A percentile compares a stretch with the other conserved stretches of the same genome.
Evolutionary conservation across 768 basidiomycete genomes (phyloP).

Genomic region (Rubroboletus satanas): DNA sequence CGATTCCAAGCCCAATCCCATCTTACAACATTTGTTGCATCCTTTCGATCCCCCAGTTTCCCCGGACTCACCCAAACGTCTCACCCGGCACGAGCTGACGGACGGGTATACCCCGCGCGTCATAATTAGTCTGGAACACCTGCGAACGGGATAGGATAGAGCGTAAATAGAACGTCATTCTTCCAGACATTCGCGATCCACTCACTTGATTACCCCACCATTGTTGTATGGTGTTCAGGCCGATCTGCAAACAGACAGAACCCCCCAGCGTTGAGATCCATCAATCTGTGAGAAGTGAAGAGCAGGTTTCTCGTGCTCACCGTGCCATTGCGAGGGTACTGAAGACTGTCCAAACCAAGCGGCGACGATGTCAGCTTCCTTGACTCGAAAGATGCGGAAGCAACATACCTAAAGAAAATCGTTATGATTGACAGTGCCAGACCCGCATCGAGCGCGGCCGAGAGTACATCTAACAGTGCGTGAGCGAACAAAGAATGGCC

Average conservation of each 20-base stretch:
- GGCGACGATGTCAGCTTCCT: neutral
- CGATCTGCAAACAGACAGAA: conserved; percentile 15
- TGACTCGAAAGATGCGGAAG: neutral
- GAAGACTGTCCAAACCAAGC: conserved; percentile 17
- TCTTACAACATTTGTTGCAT: neutral
- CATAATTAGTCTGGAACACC: conserved; percentile 23
- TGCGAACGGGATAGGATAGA: neutral
- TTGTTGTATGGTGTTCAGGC: conserved; percentile 9
- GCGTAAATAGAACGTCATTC: neutral
- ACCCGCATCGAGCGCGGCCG: conserved; percentile 73
- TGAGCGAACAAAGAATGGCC: neutral
- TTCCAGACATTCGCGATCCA: neutral
- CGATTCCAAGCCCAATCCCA: neutral
- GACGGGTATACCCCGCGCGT: conserved; percentile 26
- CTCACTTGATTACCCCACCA: conserved; percentile 32
- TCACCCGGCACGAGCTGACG: conserved; percentile 22
- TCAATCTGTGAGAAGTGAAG: neutral
- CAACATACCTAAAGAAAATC: conserved; percentile 62
- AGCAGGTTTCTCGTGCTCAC: conserved; percentile 7
- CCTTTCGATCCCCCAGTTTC: neutral
- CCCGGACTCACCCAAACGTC: conserved; percentile 17
- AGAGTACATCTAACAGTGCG: conserved; percentile 53
- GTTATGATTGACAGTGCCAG: conserved; percentile 62
- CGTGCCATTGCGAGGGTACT: conserved; percentile 24
- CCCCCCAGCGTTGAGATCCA: neutral